A percentile compares a stretch with the other conserved stretches of the same genome.
Evolutionary conservation across 805 yeast genomes (phyloP).

Genomic region (Candida odintsovae): DNA sequence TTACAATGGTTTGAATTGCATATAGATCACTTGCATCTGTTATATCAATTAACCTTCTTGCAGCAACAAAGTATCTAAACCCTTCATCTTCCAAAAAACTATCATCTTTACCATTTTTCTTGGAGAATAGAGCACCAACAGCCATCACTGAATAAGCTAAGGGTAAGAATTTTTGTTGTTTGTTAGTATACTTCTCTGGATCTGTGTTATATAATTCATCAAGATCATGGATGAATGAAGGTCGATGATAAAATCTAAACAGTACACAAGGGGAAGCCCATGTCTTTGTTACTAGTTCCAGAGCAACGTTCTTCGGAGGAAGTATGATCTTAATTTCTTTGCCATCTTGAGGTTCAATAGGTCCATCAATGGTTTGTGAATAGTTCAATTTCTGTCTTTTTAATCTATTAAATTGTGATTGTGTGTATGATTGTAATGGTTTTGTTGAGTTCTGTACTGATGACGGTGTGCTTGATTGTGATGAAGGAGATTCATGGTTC

Average conservation of each 20-base stretch:
- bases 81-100: conserved; percentile 64
- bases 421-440: not conserved
- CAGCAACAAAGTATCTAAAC: conserved; percentile 72
- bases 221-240: conserved; percentile 67
- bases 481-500: not conserved
- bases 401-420: not conserved
- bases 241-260: conserved; percentile 81
- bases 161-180: conserved; percentile 72
- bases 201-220: conserved; percentile 73
- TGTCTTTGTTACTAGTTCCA: conserved; percentile 64
- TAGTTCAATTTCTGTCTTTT: conserved; percentile 14
- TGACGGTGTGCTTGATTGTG: not conserved
- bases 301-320: conserved; percentile 71
- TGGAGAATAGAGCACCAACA: conserved; percentile 74
- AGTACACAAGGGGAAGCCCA: conserved; percentile 86
- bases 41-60: conserved; percentile 72
- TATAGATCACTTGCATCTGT: conserved; percentile 76
- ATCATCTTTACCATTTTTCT: conserved; percentile 31
- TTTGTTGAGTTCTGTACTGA: not conserved
- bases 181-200: conserved; percentile 61
- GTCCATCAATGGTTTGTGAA: conserved; percentile 31
- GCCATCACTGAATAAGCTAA: conserved; percentile 84
- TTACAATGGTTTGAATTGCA: conserved; percentile 79
- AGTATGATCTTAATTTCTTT: conserved; percentile 56
- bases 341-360: conserved; percentile 30